Base-by-base conservation (phyloP, 345 rosid genomes). In the Melaleuca alternifolia region DNA sequence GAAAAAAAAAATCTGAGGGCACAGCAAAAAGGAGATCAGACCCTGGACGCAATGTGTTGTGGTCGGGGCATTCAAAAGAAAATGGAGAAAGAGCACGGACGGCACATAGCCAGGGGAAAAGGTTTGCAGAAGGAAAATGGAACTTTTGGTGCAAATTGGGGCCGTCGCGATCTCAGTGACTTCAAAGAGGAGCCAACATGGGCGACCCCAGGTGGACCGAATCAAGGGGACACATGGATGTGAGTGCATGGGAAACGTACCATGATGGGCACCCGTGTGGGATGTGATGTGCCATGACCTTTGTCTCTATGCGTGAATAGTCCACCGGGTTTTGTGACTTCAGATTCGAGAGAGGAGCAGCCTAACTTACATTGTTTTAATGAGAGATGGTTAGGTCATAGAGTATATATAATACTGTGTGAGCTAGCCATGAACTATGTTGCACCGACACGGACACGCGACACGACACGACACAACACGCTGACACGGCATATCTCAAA, bases 221-320 rank as follows among this genome's bases (percentile, higher is more conserved):
- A 90, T 87, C 88, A 71, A 51, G 88, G 91, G 84, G 87, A 88
- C 91, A 88, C 6, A 16, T 37, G 50, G 51, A 53, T 57, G 87
- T 15, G 84, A 84, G 84, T 54, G 88, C 84, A 33, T 84, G 30
- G 86, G 54, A 54, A n/a, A 18, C 50, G 84, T 15, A 71, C 81
- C 81, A 71, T 37, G 37, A 71, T 71, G 48, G 81, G 48, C 48
- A 41, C 81, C 48, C 81, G 81, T 37, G 81, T 37, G 81, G 81
- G 81, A 71, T 41, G 71, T 65, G 83, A 33, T 54, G 87, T 54
- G 71, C 48, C 48, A 71, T 71, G 81, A 37, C 48, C 48, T 71
- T 71, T 71, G 81, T 71, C 81, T 21, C 81, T 20, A 41, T 71
- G 81, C 26, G 26, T 37, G 48, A 71, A 71, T 13, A 71, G 81